Evolutionary conservation across 2,329 filamentous ascomycete genomes (phyloP), one percentile per base, ranked within the genome.

Genomic region (Pleoardoris graminearum): DNA sequence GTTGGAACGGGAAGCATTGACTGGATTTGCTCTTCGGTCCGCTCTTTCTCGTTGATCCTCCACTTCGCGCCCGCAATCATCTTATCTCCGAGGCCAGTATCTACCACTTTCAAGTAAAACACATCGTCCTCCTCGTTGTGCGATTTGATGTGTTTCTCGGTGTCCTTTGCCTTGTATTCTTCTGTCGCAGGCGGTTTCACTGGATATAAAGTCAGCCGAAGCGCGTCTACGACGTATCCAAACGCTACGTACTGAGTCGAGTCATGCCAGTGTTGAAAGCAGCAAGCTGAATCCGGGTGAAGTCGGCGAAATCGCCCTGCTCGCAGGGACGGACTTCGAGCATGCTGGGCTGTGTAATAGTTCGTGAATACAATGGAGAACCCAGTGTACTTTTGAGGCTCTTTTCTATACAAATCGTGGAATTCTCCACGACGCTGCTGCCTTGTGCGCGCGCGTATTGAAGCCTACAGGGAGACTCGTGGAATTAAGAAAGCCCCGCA

Each of bases 51-150:
- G 39, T 72, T 71, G 49, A 74, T 66, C 37, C 68, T 61, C 71
- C 71, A 73, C 37, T 73, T 72, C n/a, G 69, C 68, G 22, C 58
- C 51, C 4, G 69, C 68, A 12, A 73, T 68, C 56, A 72, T 69
- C 35, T 66, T 64, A 6, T 63, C 64, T 22, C 55, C 48, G 2
- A 64, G 47, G n/a, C 71, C 66, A 4, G 68, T 70, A 41, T 74
- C 68, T 33, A 72, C 54, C 39, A 69, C 61, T 51, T 74, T 70
- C 19, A 73, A 55, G 37, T 61, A 69, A 4, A 56, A 55, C 4
- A 63, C 51, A 38, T 71, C 66, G 0, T 57, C 51, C 50, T 74
- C 71, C 58, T 55, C 7, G 44, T 48, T 6, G 63, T 54, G 7
- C 58, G 62, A n/a, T 25, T 71, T 68, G 36, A 64, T 39, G 36